Evolutionary conservation across 2,329 filamentous ascomycete genomes (phyloP).

Genomic region (Aspergillus persii): DNA sequence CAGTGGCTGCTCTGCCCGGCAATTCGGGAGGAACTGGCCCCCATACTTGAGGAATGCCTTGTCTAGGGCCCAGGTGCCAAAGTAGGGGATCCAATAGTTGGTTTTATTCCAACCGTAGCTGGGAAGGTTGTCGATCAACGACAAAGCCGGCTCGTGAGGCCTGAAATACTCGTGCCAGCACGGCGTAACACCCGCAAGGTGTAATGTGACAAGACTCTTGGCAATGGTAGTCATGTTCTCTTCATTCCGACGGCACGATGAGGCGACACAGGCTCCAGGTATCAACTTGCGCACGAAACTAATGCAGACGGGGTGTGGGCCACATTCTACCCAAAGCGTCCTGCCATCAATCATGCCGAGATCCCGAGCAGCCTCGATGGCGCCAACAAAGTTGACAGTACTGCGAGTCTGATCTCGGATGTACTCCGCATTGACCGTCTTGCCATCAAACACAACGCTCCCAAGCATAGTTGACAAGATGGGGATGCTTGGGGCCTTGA

Average conservation of each 20-base stretch:
- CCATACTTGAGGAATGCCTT: slow-evolving; percentile 48
- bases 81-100: slow-evolving; percentile 70
- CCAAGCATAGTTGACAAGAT: slow-evolving; percentile 68
- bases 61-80: slow-evolving; percentile 68
- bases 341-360: slow-evolving; percentile 55
- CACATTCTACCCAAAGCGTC: slow-evolving; percentile 70
- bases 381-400: slow-evolving; percentile 66
- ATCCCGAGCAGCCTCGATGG: slow-evolving; percentile 58
- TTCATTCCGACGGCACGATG: slow-evolving; percentile 63
- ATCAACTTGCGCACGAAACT: slow-evolving; percentile 65
- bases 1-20: no score
- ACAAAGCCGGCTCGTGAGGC: slow-evolving; percentile 57
- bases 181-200: slow-evolving; percentile 61
- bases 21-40: no score
- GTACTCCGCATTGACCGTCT: slow-evolving; percentile 60
- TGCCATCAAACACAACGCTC: slow-evolving; percentile 54
- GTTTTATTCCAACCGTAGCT: slow-evolving; percentile 69
- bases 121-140: slow-evolving; percentile 61
- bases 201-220: slow-evolving; percentile 57
- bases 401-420: slow-evolving; percentile 65
- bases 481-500: slow-evolving; percentile 58
- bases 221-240: slow-evolving; percentile 64
- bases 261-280: slow-evolving; percentile 55
- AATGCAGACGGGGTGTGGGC: slow-evolving; percentile 69
- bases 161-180: slow-evolving; percentile 70